A percentile compares a stretch with the other conserved stretches of the same genome.
phyloP scores from a whole-genome alignment of 441 rosid genomes.

The Bruguiera hainesii region DNA sequence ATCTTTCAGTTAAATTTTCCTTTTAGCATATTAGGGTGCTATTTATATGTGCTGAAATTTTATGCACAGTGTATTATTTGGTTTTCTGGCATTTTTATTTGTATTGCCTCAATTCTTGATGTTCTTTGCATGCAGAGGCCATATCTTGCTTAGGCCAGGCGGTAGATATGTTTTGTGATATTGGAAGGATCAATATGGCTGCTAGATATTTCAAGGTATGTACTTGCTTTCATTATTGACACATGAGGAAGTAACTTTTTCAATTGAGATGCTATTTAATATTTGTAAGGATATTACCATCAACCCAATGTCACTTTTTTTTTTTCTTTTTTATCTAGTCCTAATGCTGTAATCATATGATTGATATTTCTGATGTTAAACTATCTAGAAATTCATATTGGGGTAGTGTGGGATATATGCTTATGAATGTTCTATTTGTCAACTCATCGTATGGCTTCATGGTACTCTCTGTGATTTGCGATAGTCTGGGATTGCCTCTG shows the following conservation, averaged over 20 bases:
- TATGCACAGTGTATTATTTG: not conserved
- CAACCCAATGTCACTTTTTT: no score
- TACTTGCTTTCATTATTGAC: not conserved
- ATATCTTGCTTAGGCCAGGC: constrained; percentile 85
- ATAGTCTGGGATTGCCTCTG: not conserved
- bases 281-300: no score
- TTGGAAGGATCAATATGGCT: constrained; percentile 96
- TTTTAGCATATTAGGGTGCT: no score
- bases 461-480: not conserved
- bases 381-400: constrained; percentile 4
- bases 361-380: constrained; percentile 5
- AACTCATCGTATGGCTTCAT: not conserved
- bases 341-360: not conserved
- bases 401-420: not conserved
- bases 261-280: not conserved
- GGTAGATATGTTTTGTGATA: constrained; percentile 76
- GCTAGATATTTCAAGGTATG: constrained; percentile 92
- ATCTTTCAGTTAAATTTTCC: no score
- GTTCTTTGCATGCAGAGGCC: constrained; percentile 59
- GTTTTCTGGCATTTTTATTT: not conserved
- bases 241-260: not conserved
- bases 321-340: no score
- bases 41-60: no score
- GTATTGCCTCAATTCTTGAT: not conserved
- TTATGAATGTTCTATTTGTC: not conserved